Percentiles rank a stretch among this genome's conserved stretches.
Evolutionary conservation across 768 basidiomycete species (phyloP).

Genomic region (Agrocybe pediades): DNA sequence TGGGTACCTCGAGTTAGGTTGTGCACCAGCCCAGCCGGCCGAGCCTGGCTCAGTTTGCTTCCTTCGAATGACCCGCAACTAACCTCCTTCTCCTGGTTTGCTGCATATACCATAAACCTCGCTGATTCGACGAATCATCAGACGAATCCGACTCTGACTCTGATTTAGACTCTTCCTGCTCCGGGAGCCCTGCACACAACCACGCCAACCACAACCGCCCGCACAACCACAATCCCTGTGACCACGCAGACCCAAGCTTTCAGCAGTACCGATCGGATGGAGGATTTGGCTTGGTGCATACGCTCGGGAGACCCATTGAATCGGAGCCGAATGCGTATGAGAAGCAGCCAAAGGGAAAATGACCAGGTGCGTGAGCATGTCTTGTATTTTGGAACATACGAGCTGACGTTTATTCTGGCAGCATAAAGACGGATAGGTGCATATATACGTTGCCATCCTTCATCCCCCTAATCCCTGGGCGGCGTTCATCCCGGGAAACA

Average conservation of each 20-base stretch:
- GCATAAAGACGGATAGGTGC: too few relatives aligned
- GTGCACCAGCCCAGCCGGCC: neutral
- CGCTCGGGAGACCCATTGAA: conserved; percentile 26
- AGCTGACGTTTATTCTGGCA: too few relatives aligned
- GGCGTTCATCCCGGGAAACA: too few relatives aligned
- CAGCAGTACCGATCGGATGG: conserved; percentile 5
- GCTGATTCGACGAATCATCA: conserved; percentile 79
- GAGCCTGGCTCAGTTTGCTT: too few relatives aligned
- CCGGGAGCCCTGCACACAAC: too few relatives aligned
- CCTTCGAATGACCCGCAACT: too few relatives aligned
- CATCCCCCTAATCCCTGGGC: too few relatives aligned
- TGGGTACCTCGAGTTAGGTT: too few relatives aligned
- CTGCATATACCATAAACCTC: conserved; percentile 90
- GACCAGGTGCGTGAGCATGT: conserved; percentile 27
- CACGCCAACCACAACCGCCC: too few relatives aligned
- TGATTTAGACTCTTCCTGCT: conserved; percentile 29
- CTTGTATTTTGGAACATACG: too few relatives aligned
- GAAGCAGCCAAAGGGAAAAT: conserved; percentile 37
- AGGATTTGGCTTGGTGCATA: conserved; percentile 12
- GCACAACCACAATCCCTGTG: conserved; percentile 14
- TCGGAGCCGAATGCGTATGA: conserved; percentile 55
- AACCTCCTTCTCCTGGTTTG: too few relatives aligned
- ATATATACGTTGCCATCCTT: too few relatives aligned
- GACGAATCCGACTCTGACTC: conserved; percentile 57
- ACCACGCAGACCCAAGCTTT: conserved; percentile 5